Percentiles rank a stretch among this genome's conserved stretches.
Conservation (phyloP, 371 early-diverging fungal genomes). For the Mortierella sp. region DNA sequence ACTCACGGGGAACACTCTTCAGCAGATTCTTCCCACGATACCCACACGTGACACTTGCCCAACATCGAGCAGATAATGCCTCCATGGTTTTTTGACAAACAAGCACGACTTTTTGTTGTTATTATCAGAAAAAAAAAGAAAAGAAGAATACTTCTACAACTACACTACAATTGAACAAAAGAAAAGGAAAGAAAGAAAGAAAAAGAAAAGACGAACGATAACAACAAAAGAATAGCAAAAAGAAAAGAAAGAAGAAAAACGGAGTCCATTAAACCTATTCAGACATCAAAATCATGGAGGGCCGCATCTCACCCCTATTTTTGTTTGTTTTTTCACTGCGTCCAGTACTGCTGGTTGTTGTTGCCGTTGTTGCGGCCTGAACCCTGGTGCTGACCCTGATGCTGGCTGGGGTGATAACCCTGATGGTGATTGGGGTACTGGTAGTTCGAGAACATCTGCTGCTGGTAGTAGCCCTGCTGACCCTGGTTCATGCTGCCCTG, state of each 20-base stretch:
- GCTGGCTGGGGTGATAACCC: slow-evolving; percentile 48
- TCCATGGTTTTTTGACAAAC: neutral
- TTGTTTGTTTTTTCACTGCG: slow-evolving; percentile 27
- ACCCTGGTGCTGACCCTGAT: slow-evolving; percentile 51
- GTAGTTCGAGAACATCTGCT: slow-evolving; percentile 57
- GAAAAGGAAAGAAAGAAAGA: neutral
- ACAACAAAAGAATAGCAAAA: neutral
- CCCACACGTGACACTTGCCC: neutral
- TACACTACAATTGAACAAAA: slow-evolving; percentile 8
- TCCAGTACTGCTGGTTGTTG: slow-evolving; percentile 53
- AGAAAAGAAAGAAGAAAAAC: slow-evolving; percentile 7
- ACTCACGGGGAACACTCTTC: neutral
- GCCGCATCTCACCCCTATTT: neutral
- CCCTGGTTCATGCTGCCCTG: slow-evolving; percentile 33
- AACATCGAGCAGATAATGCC: neutral
- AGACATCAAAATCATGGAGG: neutral
- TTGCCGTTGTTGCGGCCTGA: slow-evolving; percentile 35
- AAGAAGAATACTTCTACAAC: neutral
- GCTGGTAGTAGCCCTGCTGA: slow-evolving; percentile 55
- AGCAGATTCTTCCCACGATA: slow-evolving; percentile 5
- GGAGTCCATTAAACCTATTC: neutral
- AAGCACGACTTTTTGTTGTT: slow-evolving; percentile 2
- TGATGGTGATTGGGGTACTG: slow-evolving; percentile 54
- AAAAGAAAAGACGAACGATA: slow-evolving; percentile 12
- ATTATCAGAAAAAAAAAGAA: neutral